Evolutionary conservation across 768 basidiomycete species (phyloP), one percentile per base, ranked within the genome.

Genomic region (Russula olivacea): DNA sequence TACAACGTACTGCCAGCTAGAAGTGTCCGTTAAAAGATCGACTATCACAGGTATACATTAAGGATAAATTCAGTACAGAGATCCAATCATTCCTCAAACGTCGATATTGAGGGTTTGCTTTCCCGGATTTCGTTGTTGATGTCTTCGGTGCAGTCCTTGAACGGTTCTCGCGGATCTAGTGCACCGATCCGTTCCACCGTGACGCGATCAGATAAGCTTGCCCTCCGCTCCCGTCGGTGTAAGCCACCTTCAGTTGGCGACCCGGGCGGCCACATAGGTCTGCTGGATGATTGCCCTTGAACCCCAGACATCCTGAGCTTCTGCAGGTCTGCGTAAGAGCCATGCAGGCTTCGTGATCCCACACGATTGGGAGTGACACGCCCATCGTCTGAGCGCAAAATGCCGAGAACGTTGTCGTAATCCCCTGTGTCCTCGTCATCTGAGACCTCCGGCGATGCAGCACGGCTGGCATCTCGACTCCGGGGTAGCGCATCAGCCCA

Each of bases 401-500:
- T 78, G 11, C 85, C 82, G 53, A 93, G 80, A 52, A 94, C 89
- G 74, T 95, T 84, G 72, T 96, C 93, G 72, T 95, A 95, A 74
- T 96, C 93, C 45, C 91, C 93, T 53, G 83, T 82, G 55, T 92
- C 91, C 70, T 94, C 92, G 30, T 92, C 90, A 68, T 94, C 93
- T 15, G 88, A 86, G 52, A 83, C 85, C 55, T 88, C 86, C 0
- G 91, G 90, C 9, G 88, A 89, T 43, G 76, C 80, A 21, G 85
- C 77, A 52, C 86, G 76, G 75, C 83, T 89, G 71, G 72, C 77
- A 70, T 86, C 85, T 54, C 82, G 84, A 69, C 74, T 81, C 43
- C 74, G 76, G 25, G 77, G 76, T 45, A 73, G 74, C 34, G 71
- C 72, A 19, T 84, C 89, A 36, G 83, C 83, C 93, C 92, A 94